phyloP scores from a whole-genome alignment of 257 asterid species.

The Solanum neorickii region DNA sequence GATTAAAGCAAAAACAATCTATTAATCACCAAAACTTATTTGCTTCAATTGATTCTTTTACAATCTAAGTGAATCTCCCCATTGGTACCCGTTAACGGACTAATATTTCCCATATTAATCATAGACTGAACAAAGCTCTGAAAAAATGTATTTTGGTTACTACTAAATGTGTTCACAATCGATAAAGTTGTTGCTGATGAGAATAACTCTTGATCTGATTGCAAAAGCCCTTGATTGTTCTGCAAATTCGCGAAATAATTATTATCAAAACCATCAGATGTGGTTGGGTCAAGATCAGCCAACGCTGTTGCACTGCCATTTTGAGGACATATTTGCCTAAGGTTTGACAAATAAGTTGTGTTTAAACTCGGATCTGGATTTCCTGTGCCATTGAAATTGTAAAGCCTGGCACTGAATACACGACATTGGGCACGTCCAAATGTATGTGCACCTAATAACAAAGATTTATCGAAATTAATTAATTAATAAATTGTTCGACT shows the following conservation, averaged over 20 bases:
- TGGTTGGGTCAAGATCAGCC: constrained; percentile 34
- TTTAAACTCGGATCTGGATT: constrained; percentile 53
- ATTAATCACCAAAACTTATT: background rate
- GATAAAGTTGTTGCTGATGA: constrained; percentile 32
- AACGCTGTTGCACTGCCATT: constrained; percentile 20
- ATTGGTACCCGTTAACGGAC: constrained; percentile 38
- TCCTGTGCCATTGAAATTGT: constrained; percentile 36
- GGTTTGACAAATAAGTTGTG: constrained; percentile 29
- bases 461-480: background rate
- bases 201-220: constrained; percentile 48
- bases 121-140: constrained; percentile 41
- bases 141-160: constrained; percentile 37
- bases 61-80: constrained; percentile 49
- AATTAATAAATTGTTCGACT: background rate
- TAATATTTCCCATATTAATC: constrained; percentile 58
- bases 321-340: constrained; percentile 46
- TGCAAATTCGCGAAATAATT: constrained; percentile 42
- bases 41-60: constrained; percentile 16
- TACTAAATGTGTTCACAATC: constrained; percentile 30
- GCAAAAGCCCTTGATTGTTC: constrained; percentile 44
- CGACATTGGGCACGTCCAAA: constrained; percentile 56
- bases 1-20: background rate
- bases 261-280: constrained; percentile 30
- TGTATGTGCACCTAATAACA: constrained; percentile 51
- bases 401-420: constrained; percentile 26